Conservation (phyloP, 805 yeast species). For the Yarrowia porcina region DNA sequence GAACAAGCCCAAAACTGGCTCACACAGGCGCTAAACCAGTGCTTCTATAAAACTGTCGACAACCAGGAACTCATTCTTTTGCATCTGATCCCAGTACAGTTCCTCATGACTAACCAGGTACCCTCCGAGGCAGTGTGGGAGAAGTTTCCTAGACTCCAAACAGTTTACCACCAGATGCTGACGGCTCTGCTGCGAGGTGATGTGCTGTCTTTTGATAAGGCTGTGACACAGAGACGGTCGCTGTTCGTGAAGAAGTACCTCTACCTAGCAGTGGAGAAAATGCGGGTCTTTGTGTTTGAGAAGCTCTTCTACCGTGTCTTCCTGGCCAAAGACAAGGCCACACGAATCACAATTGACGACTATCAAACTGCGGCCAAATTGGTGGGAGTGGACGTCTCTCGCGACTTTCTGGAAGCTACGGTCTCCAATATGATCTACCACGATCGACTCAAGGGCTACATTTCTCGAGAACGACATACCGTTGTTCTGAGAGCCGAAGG, state of each 20-base stretch:
- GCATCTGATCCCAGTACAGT: conserved; percentile 60
- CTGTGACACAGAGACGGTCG: conserved; percentile 46
- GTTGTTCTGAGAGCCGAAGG: conserved; percentile 71
- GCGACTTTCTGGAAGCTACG: conserved; percentile 63
- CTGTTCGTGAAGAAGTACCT: conserved; percentile 56
- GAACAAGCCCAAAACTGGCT: conserved; percentile 51
- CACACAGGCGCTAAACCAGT: conserved; percentile 46
- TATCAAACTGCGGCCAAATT: conserved; percentile 46
- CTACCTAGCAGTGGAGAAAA: conserved; percentile 55
- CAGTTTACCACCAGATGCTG: conserved; percentile 49
- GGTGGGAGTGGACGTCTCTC: conserved; percentile 31
- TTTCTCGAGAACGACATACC: conserved; percentile 71
- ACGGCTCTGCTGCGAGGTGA: conserved; percentile 54
- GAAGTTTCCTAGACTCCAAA: conserved; percentile 43
- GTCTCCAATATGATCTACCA: conserved; percentile 62
- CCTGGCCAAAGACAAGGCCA: conserved; percentile 33
- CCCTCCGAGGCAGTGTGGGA: conserved; percentile 47
- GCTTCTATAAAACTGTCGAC: conserved; percentile 34
- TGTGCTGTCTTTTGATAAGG: conserved; percentile 48
- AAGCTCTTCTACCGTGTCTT: conserved; percentile 48
- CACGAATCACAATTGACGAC: conserved; percentile 42
- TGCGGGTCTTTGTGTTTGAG: conserved; percentile 51
- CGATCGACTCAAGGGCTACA: conserved; percentile 70
- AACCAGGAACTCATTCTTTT: conserved; percentile 50
- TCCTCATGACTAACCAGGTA: conserved; percentile 37